Percentiles rank a stretch among this genome's conserved stretches.
Conservation (phyloP, 2,329 filamentous ascomycete species). For the Alternaria sp. region DNA sequence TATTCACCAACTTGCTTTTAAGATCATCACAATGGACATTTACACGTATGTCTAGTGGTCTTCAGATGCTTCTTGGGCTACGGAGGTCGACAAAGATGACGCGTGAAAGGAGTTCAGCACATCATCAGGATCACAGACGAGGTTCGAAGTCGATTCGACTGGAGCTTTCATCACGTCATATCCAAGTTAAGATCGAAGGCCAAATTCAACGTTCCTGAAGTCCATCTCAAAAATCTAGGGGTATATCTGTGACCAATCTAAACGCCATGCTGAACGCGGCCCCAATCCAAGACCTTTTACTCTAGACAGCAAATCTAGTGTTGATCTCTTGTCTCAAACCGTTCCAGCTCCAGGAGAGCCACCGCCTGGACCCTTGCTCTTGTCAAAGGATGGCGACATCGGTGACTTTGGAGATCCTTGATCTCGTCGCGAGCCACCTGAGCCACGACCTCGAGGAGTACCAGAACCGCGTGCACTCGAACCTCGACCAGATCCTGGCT, state of each 20-base stretch:
- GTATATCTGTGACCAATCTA: not conserved
- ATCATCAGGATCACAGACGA: not conserved
- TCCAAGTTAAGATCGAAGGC: not conserved
- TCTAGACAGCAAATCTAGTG: not conserved
- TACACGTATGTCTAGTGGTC: not conserved
- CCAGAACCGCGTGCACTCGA: not conserved
- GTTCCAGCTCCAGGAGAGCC: not conserved
- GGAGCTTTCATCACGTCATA: not conserved
- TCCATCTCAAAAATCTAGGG: not conserved
- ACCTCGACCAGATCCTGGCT: not conserved
- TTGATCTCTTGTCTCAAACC: not conserved
- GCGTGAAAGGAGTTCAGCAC: not conserved
- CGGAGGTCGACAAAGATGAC: not conserved
- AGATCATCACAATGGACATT: not conserved
- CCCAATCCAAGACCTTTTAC: not conserved
- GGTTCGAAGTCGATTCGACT: not conserved
- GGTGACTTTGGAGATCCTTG: not conserved
- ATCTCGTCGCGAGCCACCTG: not conserved
- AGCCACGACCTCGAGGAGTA: slow-evolving; percentile 1
- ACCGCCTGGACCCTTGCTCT: not conserved
- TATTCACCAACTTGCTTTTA: not conserved
- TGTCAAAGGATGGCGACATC: not conserved
- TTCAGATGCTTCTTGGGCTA: not conserved
- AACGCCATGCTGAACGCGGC: not conserved
- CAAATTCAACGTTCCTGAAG: not conserved